Conservation (phyloP, 306 rosid species). For the Vicia sativa region DNA sequence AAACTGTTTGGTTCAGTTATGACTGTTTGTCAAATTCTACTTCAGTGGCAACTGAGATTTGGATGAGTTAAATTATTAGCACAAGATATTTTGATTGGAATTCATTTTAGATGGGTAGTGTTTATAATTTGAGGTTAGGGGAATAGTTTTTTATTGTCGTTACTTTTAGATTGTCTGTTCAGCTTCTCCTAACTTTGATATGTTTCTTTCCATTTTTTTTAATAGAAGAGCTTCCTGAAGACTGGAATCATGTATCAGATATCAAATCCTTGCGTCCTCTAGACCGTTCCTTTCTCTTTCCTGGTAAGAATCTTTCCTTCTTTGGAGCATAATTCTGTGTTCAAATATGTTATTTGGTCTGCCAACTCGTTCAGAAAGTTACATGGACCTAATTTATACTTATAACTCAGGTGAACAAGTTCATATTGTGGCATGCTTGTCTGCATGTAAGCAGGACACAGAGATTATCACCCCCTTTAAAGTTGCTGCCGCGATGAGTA, state of each 20-base stretch:
- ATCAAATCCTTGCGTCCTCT: conserved; percentile 61
- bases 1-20: conserved; percentile 6
- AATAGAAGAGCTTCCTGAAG: conserved; percentile 76
- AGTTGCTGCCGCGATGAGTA: conserved; percentile 92
- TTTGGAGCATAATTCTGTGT: conserved; percentile 24
- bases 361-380: conserved; percentile 15
- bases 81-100: conserved; percentile 5
- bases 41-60: not conserved
- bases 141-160: conserved; percentile 2
- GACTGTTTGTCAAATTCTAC: conserved; percentile 1
- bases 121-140: conserved; percentile 16
- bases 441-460: conserved; percentile 76
- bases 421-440: conserved; percentile 85
- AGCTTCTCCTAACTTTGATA: conserved; percentile 25
- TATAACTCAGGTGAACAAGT: conserved; percentile 83
- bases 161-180: conserved; percentile 23
- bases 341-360: conserved; percentile 35
- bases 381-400: conserved; percentile 42
- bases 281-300: conserved; percentile 92
- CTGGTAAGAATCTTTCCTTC: conserved; percentile 61
- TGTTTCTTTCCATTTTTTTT: conserved; percentile 37
- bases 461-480: conserved; percentile 95
- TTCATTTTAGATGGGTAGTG: conserved; percentile 4
- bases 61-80: conserved; percentile 4
- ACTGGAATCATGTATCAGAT: conserved; percentile 75